Evolutionary conservation across 805 yeast genomes (phyloP), one percentile per base, ranked within the genome.

Genomic region (Lipomyces starkeyi): DNA sequence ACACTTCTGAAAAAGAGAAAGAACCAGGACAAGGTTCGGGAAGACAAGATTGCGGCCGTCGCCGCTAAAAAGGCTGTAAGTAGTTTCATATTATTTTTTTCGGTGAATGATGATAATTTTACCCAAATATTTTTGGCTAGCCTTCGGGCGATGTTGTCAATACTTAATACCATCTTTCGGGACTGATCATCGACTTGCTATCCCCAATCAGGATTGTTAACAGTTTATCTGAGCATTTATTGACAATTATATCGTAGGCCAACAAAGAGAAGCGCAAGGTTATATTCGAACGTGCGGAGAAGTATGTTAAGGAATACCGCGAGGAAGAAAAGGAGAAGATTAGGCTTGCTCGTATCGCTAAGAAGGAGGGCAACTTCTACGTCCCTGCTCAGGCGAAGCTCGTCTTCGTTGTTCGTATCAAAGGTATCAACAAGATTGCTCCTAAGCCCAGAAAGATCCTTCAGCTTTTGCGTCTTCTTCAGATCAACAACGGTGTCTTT

Each of bases 341-440:
- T 80, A 84, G 86, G 67, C 96, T 97, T 79, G 89, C 89, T 87
- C 91, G 97, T 84, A 91, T 90, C 75, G 97, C 97, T 77, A 91
- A 90, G 87, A 93, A 94, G 83, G 84, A 88, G 80, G 97, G 96
- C 83, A 88, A 95, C 80, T 91, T 89, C 92, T 93, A 88, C 87
- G 91, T 88, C 75, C 89, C 87, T 77, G 90, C 89, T 78, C 88
- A 87, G 83, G 82, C 87, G 74, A 87, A 87, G 81, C 84, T 87
- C 76, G 88, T 86, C 74, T 86, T 87, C 81, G 88, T 88, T 77
- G 82, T 87, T 80, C 87, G 91, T 86, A 87, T 87, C 84, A 88
- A 88, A 88, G 91, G 91, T 87, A 86, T 88, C 79, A 86, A 81
- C 85, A 87, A 88, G 87, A 87, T 88, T 76, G 88, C 91, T 76